phyloP scores from a whole-genome alignment of 208 protist species.

The Vickermania spadyakhi region DNA sequence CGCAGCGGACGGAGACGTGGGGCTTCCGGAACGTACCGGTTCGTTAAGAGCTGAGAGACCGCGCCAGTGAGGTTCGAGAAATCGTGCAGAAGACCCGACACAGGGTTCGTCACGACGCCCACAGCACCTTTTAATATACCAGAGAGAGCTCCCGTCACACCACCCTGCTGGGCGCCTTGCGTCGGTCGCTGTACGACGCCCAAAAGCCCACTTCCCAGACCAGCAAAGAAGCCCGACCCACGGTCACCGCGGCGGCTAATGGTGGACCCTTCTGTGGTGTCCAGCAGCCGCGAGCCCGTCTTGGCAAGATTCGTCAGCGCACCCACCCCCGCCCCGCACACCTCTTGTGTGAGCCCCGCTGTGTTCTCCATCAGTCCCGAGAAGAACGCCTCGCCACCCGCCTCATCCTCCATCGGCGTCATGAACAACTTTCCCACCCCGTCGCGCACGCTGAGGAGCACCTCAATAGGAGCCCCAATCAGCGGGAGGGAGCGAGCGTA shows the following conservation, averaged over 20 bases:
- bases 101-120: constrained; percentile 75
- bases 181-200: constrained; percentile 81
- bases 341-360: constrained; percentile 45
- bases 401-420: background rate
- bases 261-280: constrained; percentile 31
- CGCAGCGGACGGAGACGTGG: constrained; percentile 49
- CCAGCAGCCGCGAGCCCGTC: constrained; percentile 54
- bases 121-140: constrained; percentile 81
- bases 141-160: constrained; percentile 63
- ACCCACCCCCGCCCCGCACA: constrained; percentile 65
- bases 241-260: constrained; percentile 37
- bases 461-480: constrained; percentile 72
- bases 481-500: constrained; percentile 84
- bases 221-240: constrained; percentile 44
- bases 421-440: constrained; percentile 74
- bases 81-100: constrained; percentile 79
- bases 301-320: constrained; percentile 78
- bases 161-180: constrained; percentile 70
- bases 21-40: constrained; percentile 62
- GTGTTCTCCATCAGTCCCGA: constrained; percentile 9
- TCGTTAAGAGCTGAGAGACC: constrained; percentile 47
- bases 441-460: constrained; percentile 62
- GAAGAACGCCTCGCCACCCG: constrained; percentile 26
- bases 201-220: constrained; percentile 51
- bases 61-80: constrained; percentile 53